These are phyloP conservation scores for Picea mariana DNA, from an alignment of 83 land plant species.

Conservation along the genomic window DNA sequence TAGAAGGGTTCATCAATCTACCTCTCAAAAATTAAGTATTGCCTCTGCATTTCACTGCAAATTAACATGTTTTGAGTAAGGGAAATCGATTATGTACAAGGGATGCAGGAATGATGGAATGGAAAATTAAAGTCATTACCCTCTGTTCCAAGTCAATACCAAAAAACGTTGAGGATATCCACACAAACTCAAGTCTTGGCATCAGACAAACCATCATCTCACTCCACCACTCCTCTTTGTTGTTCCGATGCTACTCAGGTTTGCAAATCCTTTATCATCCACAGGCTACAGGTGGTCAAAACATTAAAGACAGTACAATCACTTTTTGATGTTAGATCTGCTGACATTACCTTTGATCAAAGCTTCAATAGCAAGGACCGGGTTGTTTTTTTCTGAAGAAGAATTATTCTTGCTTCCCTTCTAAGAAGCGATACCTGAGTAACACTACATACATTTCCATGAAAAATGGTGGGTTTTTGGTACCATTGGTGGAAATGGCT, in stretches of 20 bases:
- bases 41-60: neutral
- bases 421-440: constrained; percentile 30
- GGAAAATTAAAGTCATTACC: neutral
- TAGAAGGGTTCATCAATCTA: neutral
- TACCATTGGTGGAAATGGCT: constrained; percentile 23
- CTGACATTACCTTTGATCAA: constrained; percentile 33
- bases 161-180: neutral
- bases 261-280: constrained; percentile 57
- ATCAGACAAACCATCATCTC: neutral
- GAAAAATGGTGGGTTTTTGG: constrained; percentile 6
- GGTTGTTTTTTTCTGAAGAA: constrained; percentile 31
- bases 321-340: constrained; percentile 57
- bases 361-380: constrained; percentile 22
- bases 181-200: constrained; percentile 11
- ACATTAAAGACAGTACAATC: constrained; percentile 35
- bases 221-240: constrained; percentile 30
- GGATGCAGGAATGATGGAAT: neutral
- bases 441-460: constrained; percentile 32
- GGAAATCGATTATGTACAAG: constrained; percentile 6
- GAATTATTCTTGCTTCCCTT: constrained; percentile 53
- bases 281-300: constrained; percentile 23
- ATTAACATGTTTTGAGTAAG: no score
- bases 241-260: constrained; percentile 48
- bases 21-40: neutral
- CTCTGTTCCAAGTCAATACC: constrained; percentile 9